Evolutionary conservation across 805 yeast genomes (phyloP), one percentile per base, ranked within the genome.

Genomic region (Scheffersomyces stipitis): DNA sequence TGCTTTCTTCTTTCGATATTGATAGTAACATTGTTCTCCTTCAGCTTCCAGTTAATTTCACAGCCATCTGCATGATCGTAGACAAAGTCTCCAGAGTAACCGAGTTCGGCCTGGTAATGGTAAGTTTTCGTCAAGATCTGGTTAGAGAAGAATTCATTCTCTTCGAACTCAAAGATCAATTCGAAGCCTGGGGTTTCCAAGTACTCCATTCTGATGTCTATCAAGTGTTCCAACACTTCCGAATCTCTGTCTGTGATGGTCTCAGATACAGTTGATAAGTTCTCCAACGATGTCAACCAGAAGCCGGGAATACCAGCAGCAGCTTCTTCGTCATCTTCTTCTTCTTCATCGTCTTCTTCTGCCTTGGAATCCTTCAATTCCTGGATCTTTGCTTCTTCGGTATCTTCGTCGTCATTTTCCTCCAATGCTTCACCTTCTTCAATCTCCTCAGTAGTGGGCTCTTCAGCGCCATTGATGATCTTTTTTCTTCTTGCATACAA

Each of bases 51-150:
- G 50, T 83, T 70, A 60, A 93, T 86, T 38, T 79, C 82, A 48
- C 78, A 73, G 37, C 98, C 98, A 58, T 87, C 95, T 9, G 99
- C 98, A 59, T 87, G 96, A 66, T 91, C 97, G 64, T 91, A 93
- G 50, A 93, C 89, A 62, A 87, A 91, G 62, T 93, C 99, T 22
- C 99, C 97, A 20, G 90, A 82, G 64, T 88, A 87, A 15, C 96
- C 96, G 50, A 89, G 74, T 65, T 91, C 96, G 42, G 86, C 88
- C 66, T 88, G 96, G 69, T 93, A 93, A 68, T 79, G 90, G 65
- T 93, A 93, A 5, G 95, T 82, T 73, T 93, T 93, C 45, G 84
- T 74, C 52, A 93, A 75, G 37, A 69, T 66, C 49, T 68, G 73
- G 67, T 91, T 86, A 44, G 80, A 69, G 70, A 93, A 89, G 62